Evolutionary conservation across 2,329 filamentous ascomycete genomes (phyloP).

Genomic region (Aureobasidium leucospermi): DNA sequence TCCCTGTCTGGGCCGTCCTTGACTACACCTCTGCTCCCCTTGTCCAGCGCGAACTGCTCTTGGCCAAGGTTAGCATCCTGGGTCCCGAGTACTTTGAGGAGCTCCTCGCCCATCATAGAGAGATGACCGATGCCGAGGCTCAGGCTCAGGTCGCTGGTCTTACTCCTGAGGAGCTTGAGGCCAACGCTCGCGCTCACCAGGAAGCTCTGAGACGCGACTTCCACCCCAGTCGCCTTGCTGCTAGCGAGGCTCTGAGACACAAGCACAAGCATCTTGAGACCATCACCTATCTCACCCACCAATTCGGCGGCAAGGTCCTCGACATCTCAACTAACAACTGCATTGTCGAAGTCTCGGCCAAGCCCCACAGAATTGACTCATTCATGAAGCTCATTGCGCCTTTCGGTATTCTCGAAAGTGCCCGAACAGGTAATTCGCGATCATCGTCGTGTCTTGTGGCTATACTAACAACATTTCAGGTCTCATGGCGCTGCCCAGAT

Average conservation of each 20-base stretch:
- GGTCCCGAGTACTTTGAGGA: conserved; percentile 98
- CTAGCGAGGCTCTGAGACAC: conserved; percentile 83
- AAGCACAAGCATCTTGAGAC: conserved; percentile 97
- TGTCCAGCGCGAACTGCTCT: conserved; percentile 88
- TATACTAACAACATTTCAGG: conserved; percentile 37
- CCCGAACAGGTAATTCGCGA: conserved; percentile 60
- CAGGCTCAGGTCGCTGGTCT: conserved; percentile 17
- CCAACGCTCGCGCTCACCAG: conserved; percentile 20
- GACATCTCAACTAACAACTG: conserved; percentile 98
- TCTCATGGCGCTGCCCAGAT: conserved; percentile 92
- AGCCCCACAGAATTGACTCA: conserved; percentile 87
- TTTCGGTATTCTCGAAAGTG: conserved; percentile 94
- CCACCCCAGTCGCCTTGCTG: conserved; percentile 79
- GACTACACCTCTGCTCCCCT: conserved; percentile 91
- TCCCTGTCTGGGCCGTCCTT: conserved; percentile 95
- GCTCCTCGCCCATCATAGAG: conserved; percentile 86
- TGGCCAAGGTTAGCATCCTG: conserved; percentile 94
- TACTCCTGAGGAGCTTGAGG: conserved; percentile 21
- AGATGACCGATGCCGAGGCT: conserved; percentile 59
- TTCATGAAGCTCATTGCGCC: conserved; percentile 94
- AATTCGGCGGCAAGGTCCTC: conserved; percentile 94
- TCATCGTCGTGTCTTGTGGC: not conserved
- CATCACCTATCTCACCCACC: conserved; percentile 93
- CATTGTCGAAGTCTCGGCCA: conserved; percentile 94
- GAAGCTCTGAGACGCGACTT: conserved; percentile 56